Base-by-base conservation (phyloP, 192 early-diverging fungal genomes). In the Coemansia sp. region DNA sequence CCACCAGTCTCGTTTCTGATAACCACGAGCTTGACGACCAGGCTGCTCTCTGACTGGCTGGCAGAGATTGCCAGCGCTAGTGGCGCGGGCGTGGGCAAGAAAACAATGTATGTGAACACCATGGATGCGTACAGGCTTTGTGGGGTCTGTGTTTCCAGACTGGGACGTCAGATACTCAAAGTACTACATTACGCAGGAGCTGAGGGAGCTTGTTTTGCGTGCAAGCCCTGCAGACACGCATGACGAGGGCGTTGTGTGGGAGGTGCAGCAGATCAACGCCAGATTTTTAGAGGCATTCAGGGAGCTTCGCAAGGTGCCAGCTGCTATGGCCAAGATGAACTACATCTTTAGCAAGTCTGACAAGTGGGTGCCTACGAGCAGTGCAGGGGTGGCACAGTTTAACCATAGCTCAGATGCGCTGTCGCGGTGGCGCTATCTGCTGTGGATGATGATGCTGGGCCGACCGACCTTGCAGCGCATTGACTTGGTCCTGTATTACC, bases 131-230 rank as follows among this genome's bases (percentile, higher is more conserved):
- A 35, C 4, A n/a, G 15, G 32, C 2, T 39, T 34, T 12, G n/a
- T 78, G 8, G 24, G 8, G 7, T 36, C 44, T 0, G 55, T 72
- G n/a, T 65, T 78, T 41, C 17, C 12, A 7, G 36, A 32, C 1
- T 78, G 75, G 75, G 48, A 65, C 9, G 34, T 78, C 11, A 44
- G 62, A 0, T 68, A 56, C 14, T 21, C 42, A 21, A 71, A 72
- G 17, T 78, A 78, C 59, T 72, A 72, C n/a, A 50, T 78, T 26
- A 58, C 50, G 32, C 68, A 78, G 55, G 62, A 58, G 38, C 38
- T 78, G 11, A 29, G 44, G 19, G 34, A 38, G 1, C 26, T 56
- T 5, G 48, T 65, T 0, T 32, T 64, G 53, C 64, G 54, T 0
- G 24, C 37, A 5, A 15, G 8, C 2, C 3, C 3, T 3, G 33